These are phyloP conservation scores for Entomophthora muscae DNA, from an alignment of 371 early-diverging fungal species.

Conservation along the genomic window DNA sequence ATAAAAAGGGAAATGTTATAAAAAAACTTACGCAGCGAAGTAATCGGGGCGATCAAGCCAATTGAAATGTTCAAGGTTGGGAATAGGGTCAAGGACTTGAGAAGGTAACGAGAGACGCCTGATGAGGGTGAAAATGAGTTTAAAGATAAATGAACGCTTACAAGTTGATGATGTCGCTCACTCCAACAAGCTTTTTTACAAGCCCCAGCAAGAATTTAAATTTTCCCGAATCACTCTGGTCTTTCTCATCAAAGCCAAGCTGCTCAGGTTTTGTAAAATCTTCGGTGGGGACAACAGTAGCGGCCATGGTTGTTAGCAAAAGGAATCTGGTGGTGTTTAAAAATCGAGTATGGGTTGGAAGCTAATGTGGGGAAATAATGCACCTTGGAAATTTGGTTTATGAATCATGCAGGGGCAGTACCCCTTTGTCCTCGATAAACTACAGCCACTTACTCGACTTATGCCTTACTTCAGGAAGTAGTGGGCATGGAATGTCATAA, in stretches of 20 bases:
- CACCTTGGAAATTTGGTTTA: no score
- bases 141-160: slow-evolving; percentile 19
- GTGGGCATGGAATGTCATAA: no score
- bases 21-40: slow-evolving; percentile 24
- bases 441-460: no score
- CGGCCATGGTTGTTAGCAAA: no score
- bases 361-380: no score
- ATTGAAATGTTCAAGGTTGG: slow-evolving; percentile 55
- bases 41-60: slow-evolving; percentile 52
- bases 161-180: slow-evolving; percentile 32
- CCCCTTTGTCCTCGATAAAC: no score
- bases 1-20: background rate
- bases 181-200: slow-evolving; percentile 35
- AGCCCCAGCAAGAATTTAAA: slow-evolving; percentile 23
- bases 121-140: background rate
- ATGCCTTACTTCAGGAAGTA: no score
- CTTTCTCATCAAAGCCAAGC: slow-evolving; percentile 8
- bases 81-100: slow-evolving; percentile 41
- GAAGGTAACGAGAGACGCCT: slow-evolving; percentile 48
- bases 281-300: background rate
- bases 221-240: slow-evolving; percentile 10
- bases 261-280: slow-evolving; percentile 3
- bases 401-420: no score
- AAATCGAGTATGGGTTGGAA: no score
- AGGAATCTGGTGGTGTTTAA: no score